phyloP scores from a whole-genome alignment of 371 early-diverging fungal genomes.

The Mucor velutinosus region DNA sequence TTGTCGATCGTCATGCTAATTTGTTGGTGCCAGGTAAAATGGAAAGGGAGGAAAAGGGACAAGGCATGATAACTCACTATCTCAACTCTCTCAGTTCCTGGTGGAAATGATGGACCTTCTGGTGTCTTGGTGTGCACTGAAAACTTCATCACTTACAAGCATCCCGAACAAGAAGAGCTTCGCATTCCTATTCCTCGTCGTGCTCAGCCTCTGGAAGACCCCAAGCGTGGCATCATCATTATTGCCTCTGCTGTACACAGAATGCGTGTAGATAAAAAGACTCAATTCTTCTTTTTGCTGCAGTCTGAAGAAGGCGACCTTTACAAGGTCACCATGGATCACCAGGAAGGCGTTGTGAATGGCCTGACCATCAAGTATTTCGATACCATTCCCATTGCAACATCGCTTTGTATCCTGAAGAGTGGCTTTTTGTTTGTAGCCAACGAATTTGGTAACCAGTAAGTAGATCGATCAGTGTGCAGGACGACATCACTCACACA shows the following conservation, averaged over 20 bases:
- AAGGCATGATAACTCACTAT: neutral
- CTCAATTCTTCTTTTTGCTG: slow-evolving; percentile 86
- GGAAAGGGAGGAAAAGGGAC: neutral
- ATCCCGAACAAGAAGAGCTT: slow-evolving; percentile 69
- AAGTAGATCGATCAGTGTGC: slow-evolving; percentile 25
- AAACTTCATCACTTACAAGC: slow-evolving; percentile 85
- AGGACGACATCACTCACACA: neutral
- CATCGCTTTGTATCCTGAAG: slow-evolving; percentile 83
- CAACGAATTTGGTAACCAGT: slow-evolving; percentile 91
- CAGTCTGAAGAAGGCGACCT: slow-evolving; percentile 96
- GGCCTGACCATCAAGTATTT: slow-evolving; percentile 88
- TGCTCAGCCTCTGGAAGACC: slow-evolving; percentile 68
- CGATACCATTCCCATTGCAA: slow-evolving; percentile 88
- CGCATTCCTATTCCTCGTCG: slow-evolving; percentile 89
- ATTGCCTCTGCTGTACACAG: slow-evolving; percentile 86
- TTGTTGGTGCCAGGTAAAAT: slow-evolving; percentile 74
- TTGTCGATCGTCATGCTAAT: slow-evolving; percentile 79
- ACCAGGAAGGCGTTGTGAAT: slow-evolving; percentile 66
- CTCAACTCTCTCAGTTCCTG: slow-evolving; percentile 68
- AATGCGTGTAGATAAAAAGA: slow-evolving; percentile 82
- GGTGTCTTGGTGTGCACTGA: slow-evolving; percentile 96
- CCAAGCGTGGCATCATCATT: slow-evolving; percentile 74
- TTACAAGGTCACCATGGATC: slow-evolving; percentile 92
- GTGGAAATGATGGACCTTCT: slow-evolving; percentile 94
- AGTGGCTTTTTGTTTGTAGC: slow-evolving; percentile 94